These are phyloP conservation scores for Zygnema cylindricum DNA, from an alignment of 139 green algal genomes.

Conservation along the genomic window DNA sequence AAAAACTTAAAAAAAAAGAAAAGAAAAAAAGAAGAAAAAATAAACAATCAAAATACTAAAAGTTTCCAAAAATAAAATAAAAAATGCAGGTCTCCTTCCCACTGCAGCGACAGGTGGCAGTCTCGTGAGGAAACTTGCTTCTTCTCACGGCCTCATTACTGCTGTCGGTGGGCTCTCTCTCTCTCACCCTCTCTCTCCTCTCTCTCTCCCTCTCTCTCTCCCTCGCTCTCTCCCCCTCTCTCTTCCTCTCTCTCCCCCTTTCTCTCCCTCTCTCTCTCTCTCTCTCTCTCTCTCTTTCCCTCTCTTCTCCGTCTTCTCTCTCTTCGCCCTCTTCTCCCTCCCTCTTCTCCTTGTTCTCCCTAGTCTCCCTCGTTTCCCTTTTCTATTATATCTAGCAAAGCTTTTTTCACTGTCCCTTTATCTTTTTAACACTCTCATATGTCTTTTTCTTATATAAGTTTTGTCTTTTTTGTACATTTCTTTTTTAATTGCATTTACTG, in stretches of 20 bases:
- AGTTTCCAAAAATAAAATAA: too few species aligned
- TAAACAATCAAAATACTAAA: too few species aligned
- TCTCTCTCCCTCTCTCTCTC: constrained; percentile 5
- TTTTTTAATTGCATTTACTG: too few species aligned
- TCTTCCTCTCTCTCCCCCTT: background rate
- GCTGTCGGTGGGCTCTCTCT: background rate
- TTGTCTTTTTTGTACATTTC: too few species aligned
- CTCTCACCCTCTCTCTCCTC: background rate
- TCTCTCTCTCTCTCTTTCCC: background rate
- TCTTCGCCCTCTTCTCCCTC: background rate
- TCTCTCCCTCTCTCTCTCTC: background rate
- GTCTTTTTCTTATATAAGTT: too few species aligned
- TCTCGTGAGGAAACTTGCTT: constrained; percentile 16
- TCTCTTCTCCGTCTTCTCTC: background rate
- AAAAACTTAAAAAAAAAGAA: too few species aligned
- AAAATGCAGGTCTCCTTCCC: constrained; percentile 27
- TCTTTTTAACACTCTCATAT: too few species aligned
- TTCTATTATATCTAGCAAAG: too few species aligned
- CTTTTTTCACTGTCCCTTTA: too few species aligned
- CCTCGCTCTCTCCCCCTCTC: constrained; percentile 4
- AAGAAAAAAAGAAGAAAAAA: too few species aligned
- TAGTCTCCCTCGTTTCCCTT: too few species aligned
- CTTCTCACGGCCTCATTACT: constrained; percentile 16
- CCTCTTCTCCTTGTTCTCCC: background rate
- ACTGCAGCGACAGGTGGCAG: constrained; percentile 41